These are phyloP conservation scores for Stromatinia cepivora DNA, from an alignment of 2,329 filamentous ascomycete genomes.

Conservation along the genomic window DNA sequence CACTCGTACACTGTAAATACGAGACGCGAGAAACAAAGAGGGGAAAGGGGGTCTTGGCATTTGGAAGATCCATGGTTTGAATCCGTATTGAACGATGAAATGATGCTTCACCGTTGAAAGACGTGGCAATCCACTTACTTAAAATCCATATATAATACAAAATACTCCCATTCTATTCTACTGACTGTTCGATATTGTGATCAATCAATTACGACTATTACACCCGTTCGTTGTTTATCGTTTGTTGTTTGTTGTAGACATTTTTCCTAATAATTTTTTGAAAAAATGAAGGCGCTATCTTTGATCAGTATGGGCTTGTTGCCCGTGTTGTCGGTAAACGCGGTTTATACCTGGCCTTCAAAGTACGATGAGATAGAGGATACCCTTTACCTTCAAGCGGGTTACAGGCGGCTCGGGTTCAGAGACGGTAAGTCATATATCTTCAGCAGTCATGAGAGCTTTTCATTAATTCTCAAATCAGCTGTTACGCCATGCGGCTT, in stretches of 20 bases:
- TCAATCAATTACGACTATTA: background rate
- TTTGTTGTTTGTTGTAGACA: background rate
- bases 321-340: slow-evolving; percentile 1
- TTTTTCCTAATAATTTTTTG: background rate
- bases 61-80: too few relatives aligned
- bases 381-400: background rate
- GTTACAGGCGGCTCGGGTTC: background rate
- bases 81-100: too few relatives aligned
- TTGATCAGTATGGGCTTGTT: background rate
- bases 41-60: background rate
- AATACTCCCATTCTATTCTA: background rate
- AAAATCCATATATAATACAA: background rate
- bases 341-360: slow-evolving; percentile 9
- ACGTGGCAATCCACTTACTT: background rate
- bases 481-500: slow-evolving; percentile 5
- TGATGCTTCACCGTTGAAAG: background rate
- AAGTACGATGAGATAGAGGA: background rate
- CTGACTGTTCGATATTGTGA: background rate
- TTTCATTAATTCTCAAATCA: background rate
- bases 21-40: too few relatives aligned
- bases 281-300: slow-evolving; percentile 4
- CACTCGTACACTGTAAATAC: too few relatives aligned
- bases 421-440: slow-evolving; percentile 3
- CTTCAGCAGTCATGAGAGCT: background rate
- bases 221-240: background rate